phyloP scores from a whole-genome alignment of 2,329 filamentous ascomycete species.

The Penicillium brasilianum region DNA sequence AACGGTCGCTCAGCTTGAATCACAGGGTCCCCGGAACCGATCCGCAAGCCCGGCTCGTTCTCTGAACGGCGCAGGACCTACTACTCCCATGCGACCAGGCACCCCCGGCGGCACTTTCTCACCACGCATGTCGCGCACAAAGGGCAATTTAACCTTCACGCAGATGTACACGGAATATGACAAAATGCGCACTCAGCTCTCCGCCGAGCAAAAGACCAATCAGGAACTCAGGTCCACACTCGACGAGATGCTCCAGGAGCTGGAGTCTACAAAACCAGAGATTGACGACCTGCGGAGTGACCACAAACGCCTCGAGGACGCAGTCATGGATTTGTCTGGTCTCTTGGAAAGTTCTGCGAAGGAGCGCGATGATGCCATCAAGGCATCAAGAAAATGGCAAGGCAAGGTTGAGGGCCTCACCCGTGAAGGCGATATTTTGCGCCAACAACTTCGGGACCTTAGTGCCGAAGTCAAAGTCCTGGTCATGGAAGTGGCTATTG shows the following conservation, averaged over 20 bases:
- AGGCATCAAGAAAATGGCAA: slow-evolving; percentile 78
- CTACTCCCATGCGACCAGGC: slow-evolving; percentile 56
- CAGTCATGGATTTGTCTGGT: slow-evolving; percentile 82
- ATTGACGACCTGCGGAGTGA: slow-evolving; percentile 84
- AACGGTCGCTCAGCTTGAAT: slow-evolving; percentile 64
- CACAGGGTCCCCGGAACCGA: slow-evolving; percentile 53
- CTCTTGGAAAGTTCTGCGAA: slow-evolving; percentile 81
- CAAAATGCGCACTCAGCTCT: slow-evolving; percentile 69
- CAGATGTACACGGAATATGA: slow-evolving; percentile 68
- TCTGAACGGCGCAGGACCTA: slow-evolving; percentile 54
- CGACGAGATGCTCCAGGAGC: slow-evolving; percentile 81
- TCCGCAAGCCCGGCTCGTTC: slow-evolving; percentile 61
- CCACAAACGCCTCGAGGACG: slow-evolving; percentile 76
- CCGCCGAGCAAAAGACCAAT: slow-evolving; percentile 73
- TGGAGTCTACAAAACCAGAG: slow-evolving; percentile 86
- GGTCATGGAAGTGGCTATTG: slow-evolving; percentile 79
- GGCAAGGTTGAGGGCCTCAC: slow-evolving; percentile 67
- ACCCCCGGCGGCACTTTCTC: slow-evolving; percentile 58
- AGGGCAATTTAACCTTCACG: slow-evolving; percentile 62
- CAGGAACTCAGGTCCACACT: slow-evolving; percentile 76
- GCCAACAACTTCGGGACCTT: slow-evolving; percentile 85
- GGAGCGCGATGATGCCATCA: slow-evolving; percentile 78
- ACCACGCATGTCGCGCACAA: slow-evolving; percentile 59
- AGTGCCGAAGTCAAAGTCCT: slow-evolving; percentile 90
- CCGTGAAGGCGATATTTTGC: slow-evolving; percentile 76